Evolutionary conservation across 768 basidiomycete genomes (phyloP), one percentile per base, ranked within the genome.

Genomic region (Heimioporus sp.): DNA sequence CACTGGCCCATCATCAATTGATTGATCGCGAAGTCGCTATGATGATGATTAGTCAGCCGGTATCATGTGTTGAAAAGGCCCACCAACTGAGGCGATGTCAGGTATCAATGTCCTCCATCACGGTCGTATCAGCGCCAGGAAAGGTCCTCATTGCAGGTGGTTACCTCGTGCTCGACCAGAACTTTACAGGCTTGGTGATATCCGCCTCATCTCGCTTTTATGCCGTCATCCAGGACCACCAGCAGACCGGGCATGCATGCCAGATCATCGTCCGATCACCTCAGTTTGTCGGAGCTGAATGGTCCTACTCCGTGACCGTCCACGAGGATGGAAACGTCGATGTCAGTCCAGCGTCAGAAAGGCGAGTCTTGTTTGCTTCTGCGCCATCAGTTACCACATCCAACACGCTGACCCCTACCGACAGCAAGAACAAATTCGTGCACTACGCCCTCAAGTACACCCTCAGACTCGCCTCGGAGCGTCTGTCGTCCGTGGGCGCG

Each of bases 111-210:
- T 55, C 73, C 57, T 63, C 62, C 61, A 66, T 80, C 43, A 92
- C 89, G 30, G 79, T 88, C 46, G 81, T 97, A 54, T 98, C 95
- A 32, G 82, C 94, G 1, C 91, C 96, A 10, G 96, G 96, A 55
- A 99, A 99, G 71, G 95, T 97, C 46, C 80, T 99, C 49, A 69
- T 97, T 49, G 92, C 95, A 10, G 97, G 97, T 2, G 97, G 97
- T 2, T 99, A 98, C 73, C 89, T 99, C 57, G 92, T 99, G 28
- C 87, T 98, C 55, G 94, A 98, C 70, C 86, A 82, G 17, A 72
- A 78, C 7, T 92, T 90, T 65, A 83, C 87, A 30, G 97, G 96
- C 45, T 72, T 91, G 53, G 94, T 95, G 41, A 80, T 98, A 41
- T 91, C 93, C 1, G 94, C 96, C 15, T 92, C 92, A 11, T 92